phyloP scores from a whole-genome alignment of 495 filamentous ascomycete genomes.

The Letharia lupina region DNA sequence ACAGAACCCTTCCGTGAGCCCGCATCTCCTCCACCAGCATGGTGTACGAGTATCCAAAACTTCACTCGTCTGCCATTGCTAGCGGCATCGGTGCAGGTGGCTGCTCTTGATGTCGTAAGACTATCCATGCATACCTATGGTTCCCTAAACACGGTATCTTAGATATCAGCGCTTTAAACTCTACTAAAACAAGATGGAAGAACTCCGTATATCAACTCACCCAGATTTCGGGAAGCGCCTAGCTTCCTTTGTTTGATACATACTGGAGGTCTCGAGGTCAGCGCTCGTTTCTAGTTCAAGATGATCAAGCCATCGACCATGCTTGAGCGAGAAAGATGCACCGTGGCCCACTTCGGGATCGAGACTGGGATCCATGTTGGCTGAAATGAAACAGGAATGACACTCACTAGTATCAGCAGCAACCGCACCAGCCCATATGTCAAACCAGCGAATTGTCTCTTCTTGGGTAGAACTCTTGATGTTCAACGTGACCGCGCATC shows the following conservation, averaged over 20 bases:
- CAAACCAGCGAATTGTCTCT: background rate
- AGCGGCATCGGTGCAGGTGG: background rate
- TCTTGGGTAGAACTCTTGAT: background rate
- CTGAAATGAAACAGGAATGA: background rate
- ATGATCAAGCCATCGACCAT: background rate
- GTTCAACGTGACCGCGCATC: background rate
- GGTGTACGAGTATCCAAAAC: too few species aligned
- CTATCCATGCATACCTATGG: background rate
- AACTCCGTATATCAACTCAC: background rate
- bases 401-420: background rate
- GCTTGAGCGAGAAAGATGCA: background rate
- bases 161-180: background rate
- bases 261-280: background rate
- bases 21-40: too few species aligned
- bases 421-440: conserved; percentile 1
- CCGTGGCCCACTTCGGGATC: background rate
- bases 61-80: background rate
- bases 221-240: background rate
- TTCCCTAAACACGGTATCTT: background rate
- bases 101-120: background rate
- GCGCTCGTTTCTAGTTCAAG: background rate
- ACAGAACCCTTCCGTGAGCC: too few species aligned
- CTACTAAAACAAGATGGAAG: background rate
- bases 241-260: background rate
- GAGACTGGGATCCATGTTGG: background rate